Base-by-base conservation (phyloP, 202 grass and related monocot genomes). In the Schoenoplectus tabernaemontani region DNA sequence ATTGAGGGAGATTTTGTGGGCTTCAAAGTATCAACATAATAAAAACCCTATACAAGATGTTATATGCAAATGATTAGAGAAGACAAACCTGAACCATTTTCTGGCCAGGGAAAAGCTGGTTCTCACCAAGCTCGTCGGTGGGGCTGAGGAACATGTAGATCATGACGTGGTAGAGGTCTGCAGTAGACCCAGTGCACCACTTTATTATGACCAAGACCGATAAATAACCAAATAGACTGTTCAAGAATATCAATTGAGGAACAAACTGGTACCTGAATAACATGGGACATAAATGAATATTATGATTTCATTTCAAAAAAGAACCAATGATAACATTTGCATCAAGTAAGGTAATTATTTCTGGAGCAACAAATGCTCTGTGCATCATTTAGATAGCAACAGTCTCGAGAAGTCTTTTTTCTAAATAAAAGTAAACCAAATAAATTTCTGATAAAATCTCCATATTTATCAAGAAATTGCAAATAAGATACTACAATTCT, bases 91-190 rank as follows among this genome's bases (percentile, higher is more conserved):
- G 91, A 58, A 98, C 30, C 67, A 20, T 83, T 87, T 95, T 95
- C 81, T 98, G 96, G 60, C 90, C 85, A 83, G 76, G 84, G 88
- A 99, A 98, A 73, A 98, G 83, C 65, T 98, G 86, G 78, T 98
- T 98, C 83, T 98, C 96, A 68, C 88, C 96, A 64, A 98, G 71
- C 2, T 92, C 88, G 17, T 91, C 96, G 53, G 88, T 91, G 82
- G 96, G 91, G 79, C 90, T 91, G 28, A 99, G 89, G 79, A 99
- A 99, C 96, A 99, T 99, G 64, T 96, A 96, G 73, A 99, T 99
- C 96, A 99, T 99, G 76, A 92, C 88, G 73, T 96, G 96, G 85
- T 99, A 99, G 24, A 99, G 75, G 77, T 96, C 90, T 59, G 90
- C 88, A 76, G 66, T 90, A 70, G 96, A 94, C n/a, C 96, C 90